Evolutionary conservation across 257 asterid genomes (phyloP).

Genomic region (Cynanchum wilfordii): DNA sequence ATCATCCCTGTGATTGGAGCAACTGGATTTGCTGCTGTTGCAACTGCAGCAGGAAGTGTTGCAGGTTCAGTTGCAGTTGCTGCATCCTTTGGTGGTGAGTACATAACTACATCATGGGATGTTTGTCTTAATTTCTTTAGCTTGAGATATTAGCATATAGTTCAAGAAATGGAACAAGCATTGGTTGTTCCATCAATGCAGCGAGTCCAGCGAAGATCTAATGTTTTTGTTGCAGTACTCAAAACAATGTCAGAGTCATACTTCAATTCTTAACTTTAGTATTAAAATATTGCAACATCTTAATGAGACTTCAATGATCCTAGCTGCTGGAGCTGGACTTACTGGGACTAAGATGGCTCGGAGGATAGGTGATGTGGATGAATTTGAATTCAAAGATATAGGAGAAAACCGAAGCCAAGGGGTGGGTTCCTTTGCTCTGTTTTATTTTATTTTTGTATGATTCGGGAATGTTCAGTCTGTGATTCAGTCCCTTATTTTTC

Average conservation of each 20-base stretch:
- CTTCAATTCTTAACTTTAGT: not conserved
- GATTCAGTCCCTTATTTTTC: constrained; percentile 2
- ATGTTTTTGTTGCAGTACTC: not conserved
- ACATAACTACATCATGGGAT: constrained; percentile 5
- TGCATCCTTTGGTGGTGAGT: constrained; percentile 90
- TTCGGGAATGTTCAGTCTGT: too few species aligned
- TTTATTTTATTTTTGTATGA: not conserved
- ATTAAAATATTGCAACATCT: not conserved
- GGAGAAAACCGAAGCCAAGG: constrained; percentile 96
- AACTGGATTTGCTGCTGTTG: constrained; percentile 89
- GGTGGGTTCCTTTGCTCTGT: constrained; percentile 38
- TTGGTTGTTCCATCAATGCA: constrained; percentile 5
- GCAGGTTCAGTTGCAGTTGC: constrained; percentile 99
- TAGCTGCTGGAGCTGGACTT: constrained; percentile 99
- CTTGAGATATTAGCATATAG: not conserved
- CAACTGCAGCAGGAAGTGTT: constrained; percentile 92
- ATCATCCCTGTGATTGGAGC: constrained; percentile 91
- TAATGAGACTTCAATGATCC: constrained; percentile 14
- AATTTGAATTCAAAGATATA: constrained; percentile 80
- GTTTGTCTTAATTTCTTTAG: not conserved
- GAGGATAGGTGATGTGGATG: constrained; percentile 92
- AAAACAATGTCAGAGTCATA: not conserved
- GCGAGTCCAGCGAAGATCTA: not conserved
- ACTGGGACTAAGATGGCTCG: constrained; percentile 87
- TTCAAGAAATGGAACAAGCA: not conserved